Conservation (phyloP, 108 stramenopile species). For the Cyclotella cryptica region DNA sequence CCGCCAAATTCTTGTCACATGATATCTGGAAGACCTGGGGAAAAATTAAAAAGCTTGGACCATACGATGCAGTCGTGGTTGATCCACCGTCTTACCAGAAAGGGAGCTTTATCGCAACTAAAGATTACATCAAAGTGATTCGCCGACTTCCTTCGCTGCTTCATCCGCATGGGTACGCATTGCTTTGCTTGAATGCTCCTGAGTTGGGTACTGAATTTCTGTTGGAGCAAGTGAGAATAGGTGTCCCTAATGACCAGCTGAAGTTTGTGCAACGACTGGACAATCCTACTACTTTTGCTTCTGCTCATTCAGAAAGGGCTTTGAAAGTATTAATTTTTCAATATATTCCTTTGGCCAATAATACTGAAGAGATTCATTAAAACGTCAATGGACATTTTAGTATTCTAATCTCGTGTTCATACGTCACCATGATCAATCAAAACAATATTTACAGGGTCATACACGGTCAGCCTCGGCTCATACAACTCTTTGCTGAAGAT, state of each 20-base stretch:
- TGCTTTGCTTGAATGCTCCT: slow-evolving; percentile 59
- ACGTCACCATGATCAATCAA: slow-evolving; percentile 8
- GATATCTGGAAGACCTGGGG: slow-evolving; percentile 55
- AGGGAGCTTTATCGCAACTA: slow-evolving; percentile 48
- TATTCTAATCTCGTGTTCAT: too few relatives aligned
- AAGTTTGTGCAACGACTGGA: slow-evolving; percentile 39
- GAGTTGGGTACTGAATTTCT: slow-evolving; percentile 39
- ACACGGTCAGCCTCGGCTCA: slow-evolving; percentile 59
- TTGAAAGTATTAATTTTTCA: slow-evolving; percentile 44
- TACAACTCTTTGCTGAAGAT: slow-evolving; percentile 58
- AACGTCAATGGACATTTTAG: not conserved
- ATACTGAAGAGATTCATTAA: not conserved
- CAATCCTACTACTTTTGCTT: slow-evolving; percentile 30
- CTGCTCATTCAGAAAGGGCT: slow-evolving; percentile 21
- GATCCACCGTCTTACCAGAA: slow-evolving; percentile 57
- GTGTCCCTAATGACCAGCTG: slow-evolving; percentile 27
- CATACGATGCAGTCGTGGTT: slow-evolving; percentile 33
- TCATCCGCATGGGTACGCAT: slow-evolving; percentile 25
- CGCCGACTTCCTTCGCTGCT: slow-evolving; percentile 42
- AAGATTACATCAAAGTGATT: slow-evolving; percentile 55
- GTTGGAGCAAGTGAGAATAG: slow-evolving; percentile 26
- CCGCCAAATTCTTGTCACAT: slow-evolving; percentile 44
- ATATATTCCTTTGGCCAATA: not conserved
- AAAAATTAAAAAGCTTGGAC: slow-evolving; percentile 25
- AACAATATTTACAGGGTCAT: slow-evolving; percentile 56